Conservation (phyloP, 2,329 filamentous ascomycete genomes). For the Albophoma yamanashiensis region DNA sequence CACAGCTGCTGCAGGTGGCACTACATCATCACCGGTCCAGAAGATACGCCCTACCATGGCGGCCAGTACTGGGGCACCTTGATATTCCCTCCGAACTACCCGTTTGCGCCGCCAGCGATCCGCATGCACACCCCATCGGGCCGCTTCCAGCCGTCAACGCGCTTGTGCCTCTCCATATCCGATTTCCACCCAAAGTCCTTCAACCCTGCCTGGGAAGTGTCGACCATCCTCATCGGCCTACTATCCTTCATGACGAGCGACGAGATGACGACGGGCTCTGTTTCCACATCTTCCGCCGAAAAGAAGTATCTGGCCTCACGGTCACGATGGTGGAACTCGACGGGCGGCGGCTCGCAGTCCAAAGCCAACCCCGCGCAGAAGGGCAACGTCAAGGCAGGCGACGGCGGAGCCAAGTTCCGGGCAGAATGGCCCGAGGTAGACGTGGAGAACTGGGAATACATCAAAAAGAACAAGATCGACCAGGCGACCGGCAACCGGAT, state of each 20-base stretch:
- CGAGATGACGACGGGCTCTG: constrained; percentile 93
- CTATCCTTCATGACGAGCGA: constrained; percentile 97
- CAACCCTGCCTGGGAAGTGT: constrained; percentile 97
- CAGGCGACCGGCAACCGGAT: constrained; percentile 55
- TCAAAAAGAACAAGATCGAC: constrained; percentile 75
- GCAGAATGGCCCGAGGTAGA: constrained; percentile 86
- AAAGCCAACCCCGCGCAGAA: constrained; percentile 45
- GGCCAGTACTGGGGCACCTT: constrained; percentile 98
- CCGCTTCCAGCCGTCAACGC: constrained; percentile 84
- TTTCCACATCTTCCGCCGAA: constrained; percentile 67
- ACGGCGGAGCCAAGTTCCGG: constrained; percentile 84
- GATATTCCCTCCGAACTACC: constrained; percentile 91
- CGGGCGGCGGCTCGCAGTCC: constrained; percentile 67
- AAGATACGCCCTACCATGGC: constrained; percentile 84
- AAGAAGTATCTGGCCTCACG: constrained; percentile 66
- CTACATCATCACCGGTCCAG: constrained; percentile 90
- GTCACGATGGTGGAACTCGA: constrained; percentile 94
- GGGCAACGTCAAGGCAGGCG: constrained; percentile 81
- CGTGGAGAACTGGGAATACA: constrained; percentile 84
- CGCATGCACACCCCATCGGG: constrained; percentile 98
- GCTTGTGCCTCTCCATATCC: constrained; percentile 89
- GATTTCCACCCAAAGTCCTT: constrained; percentile 98
- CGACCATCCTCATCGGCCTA: constrained; percentile 87
- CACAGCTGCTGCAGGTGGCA: constrained; percentile 55
- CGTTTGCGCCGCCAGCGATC: constrained; percentile 92